Evolutionary conservation across 768 basidiomycete species (phyloP).

Genomic region (Suillus paluster): DNA sequence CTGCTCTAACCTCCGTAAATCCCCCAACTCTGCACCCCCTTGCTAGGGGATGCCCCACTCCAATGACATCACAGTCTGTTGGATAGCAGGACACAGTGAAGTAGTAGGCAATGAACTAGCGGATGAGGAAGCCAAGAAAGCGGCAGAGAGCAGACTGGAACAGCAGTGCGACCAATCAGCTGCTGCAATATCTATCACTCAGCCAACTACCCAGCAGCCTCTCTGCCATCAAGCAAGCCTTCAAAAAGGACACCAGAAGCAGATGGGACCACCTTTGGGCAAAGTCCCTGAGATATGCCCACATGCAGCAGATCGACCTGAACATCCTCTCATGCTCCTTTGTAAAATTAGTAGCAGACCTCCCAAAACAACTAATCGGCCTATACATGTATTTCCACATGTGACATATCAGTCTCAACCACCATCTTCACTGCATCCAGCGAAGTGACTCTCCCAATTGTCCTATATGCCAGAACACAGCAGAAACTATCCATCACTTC

Average conservation of each 20-base stretch:
- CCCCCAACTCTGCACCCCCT: no score
- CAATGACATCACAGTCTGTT: constrained; percentile 10
- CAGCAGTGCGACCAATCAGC: no score
- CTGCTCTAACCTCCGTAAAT: no score
- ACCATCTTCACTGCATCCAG: constrained; percentile 34
- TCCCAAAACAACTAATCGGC: no score
- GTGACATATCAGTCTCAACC: constrained; percentile 33
- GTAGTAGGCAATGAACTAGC: constrained; percentile 23
- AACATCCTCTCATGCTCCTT: constrained; percentile 8
- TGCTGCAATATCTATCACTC: no score
- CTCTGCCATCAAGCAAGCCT: not conserved
- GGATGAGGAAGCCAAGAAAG: constrained; percentile 26
- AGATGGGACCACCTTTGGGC: not conserved
- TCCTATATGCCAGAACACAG: constrained; percentile 21
- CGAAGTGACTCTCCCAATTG: constrained; percentile 29
- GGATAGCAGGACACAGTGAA: constrained; percentile 22
- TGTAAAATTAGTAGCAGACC: no score
- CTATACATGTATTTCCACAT: constrained; percentile 14
- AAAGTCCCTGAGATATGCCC: not conserved
- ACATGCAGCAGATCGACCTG: no score
- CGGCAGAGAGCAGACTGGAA: constrained; percentile 14
- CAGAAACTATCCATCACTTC: constrained; percentile 38
- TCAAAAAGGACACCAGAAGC: not conserved
- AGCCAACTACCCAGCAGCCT: not conserved
- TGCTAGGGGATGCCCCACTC: no score